Evolutionary conservation across 495 filamentous ascomycete genomes (phyloP).

Genomic region (Penicillium egyptiacum): DNA sequence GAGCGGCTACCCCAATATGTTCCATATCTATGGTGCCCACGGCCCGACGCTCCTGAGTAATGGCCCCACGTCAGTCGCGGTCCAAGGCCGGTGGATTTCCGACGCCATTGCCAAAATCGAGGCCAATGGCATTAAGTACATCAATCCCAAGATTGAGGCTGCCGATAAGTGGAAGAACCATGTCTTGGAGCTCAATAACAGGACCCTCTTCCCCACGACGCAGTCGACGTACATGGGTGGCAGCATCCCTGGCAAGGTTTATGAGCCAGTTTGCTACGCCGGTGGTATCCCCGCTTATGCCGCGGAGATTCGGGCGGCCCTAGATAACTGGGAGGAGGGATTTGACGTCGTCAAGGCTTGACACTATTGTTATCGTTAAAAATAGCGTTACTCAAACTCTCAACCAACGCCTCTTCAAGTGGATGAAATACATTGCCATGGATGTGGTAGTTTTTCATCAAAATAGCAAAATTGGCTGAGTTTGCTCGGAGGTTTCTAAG

Average conservation of each 20-base stretch:
- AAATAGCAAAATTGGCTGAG: too few species aligned
- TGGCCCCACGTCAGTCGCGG: slow-evolving; percentile 50
- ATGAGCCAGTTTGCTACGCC: slow-evolving; percentile 46
- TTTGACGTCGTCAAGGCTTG: neutral
- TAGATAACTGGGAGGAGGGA: slow-evolving; percentile 6
- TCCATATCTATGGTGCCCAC: slow-evolving; percentile 49
- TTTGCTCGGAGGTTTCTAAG: too few species aligned
- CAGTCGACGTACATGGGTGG: slow-evolving; percentile 54
- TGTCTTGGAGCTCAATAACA: slow-evolving; percentile 40
- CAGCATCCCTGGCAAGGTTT: slow-evolving; percentile 49
- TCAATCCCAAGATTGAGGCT: slow-evolving; percentile 46
- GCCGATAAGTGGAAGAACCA: slow-evolving; percentile 49
- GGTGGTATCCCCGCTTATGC: slow-evolving; percentile 42
- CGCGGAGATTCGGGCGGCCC: slow-evolving; percentile 30
- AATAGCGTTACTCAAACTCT: too few species aligned
- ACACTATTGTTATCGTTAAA: too few species aligned
- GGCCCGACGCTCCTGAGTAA: slow-evolving; percentile 52
- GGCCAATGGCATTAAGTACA: slow-evolving; percentile 40
- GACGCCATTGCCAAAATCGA: slow-evolving; percentile 44
- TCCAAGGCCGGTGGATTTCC: slow-evolving; percentile 52
- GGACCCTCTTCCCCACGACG: slow-evolving; percentile 49
- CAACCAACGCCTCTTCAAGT: too few species aligned
- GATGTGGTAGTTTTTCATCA: too few species aligned
- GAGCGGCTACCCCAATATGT: slow-evolving; percentile 54
- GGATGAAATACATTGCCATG: too few species aligned